Base-by-base conservation (phyloP, 148 eudicot species). In the Fagopyrum tataricum region DNA sequence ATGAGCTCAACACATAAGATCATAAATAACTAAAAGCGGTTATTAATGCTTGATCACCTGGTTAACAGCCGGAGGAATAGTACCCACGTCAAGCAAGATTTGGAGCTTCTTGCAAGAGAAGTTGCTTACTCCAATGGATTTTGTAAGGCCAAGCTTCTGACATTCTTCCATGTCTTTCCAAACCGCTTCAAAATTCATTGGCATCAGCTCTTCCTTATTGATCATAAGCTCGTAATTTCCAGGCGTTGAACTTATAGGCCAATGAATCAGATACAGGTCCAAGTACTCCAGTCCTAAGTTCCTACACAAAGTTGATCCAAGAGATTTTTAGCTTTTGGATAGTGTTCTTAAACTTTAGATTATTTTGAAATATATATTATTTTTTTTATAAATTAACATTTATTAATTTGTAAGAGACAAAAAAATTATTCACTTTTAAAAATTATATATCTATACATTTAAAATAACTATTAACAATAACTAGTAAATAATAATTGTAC, bases 91-190 rank as follows among this genome's bases (percentile, higher is more conserved):
- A 6, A 79, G 73, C 5, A 82, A 14, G 23, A 68, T 7, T 14
- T 56, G 69, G 69, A 85, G 80, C 73, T 80, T 85, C 73, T 77
- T 81, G 74, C 79, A 74, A 11, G 81, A 62, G 79, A 85, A 85
- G 20, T 85, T 82, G 72, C 85, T 76, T 0, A 85, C 83, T 23
- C 85, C 85, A 51, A 85, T 82, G 18, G 78, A 59, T 37, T 82
- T 82, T 24, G 82, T 44, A 5, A 85, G 76, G 10, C 85, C 87
- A 17, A 82, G 83, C 20, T 15, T 76, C n/a, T 78, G 75, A 71
- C 87, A 82, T 64, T 80, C 82, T 76, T 85, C 85, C 87, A 82
- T 85, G 18, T 78, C 83, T 71, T 56, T 58, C 85, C 87, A 85
- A 6, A 83, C 82, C 1, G 70, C 67, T 51, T 72, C 58, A 44